Evolutionary conservation across 768 basidiomycete species (phyloP).

Genomic region (Amanita thiersii): DNA sequence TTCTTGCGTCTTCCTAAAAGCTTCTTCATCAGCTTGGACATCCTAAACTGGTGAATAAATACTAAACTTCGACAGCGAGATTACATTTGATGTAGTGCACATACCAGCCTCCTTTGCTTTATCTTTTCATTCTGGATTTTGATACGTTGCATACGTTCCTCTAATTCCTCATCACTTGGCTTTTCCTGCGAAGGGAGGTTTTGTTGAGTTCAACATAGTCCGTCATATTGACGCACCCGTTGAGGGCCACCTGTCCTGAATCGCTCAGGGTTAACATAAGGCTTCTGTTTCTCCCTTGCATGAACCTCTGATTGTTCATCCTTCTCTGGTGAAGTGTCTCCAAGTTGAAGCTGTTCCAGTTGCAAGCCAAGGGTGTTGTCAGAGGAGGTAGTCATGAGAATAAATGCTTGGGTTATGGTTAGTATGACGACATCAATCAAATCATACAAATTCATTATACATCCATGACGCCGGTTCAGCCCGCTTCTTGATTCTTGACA

Average conservation of each 20-base stretch:
- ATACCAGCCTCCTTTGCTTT: conserved; percentile 56
- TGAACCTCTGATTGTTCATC: conserved; percentile 13
- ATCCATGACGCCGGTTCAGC: conserved; percentile 10
- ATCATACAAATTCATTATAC: conserved; percentile 14
- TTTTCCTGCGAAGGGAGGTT: conserved; percentile 44
- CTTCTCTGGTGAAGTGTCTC: conserved; percentile 11
- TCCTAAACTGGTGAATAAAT: conserved; percentile 29
- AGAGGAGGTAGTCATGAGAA: background rate
- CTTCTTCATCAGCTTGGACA: conserved; percentile 75
- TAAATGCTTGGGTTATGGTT: conserved; percentile 5
- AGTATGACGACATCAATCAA: conserved; percentile 6
- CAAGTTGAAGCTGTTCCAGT: conserved; percentile 10
- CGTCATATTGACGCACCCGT: conserved; percentile 37
- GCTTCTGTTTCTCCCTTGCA: conserved; percentile 50
- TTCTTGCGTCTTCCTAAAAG: conserved; percentile 65
- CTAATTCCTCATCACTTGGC: conserved; percentile 56
- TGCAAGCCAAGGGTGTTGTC: conserved; percentile 15
- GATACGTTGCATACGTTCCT: conserved; percentile 62
- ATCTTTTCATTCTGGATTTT: conserved; percentile 71
- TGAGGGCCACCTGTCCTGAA: conserved; percentile 76
- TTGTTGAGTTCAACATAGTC: background rate
- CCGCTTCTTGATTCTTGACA: conserved; percentile 10
- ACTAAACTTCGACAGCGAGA: background rate
- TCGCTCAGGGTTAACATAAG: conserved; percentile 77
- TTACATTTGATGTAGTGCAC: conserved; percentile 14